These are phyloP conservation scores for Antarctomyces pellizariae DNA, from an alignment of 495 filamentous ascomycete species.

Conservation along the genomic window DNA sequence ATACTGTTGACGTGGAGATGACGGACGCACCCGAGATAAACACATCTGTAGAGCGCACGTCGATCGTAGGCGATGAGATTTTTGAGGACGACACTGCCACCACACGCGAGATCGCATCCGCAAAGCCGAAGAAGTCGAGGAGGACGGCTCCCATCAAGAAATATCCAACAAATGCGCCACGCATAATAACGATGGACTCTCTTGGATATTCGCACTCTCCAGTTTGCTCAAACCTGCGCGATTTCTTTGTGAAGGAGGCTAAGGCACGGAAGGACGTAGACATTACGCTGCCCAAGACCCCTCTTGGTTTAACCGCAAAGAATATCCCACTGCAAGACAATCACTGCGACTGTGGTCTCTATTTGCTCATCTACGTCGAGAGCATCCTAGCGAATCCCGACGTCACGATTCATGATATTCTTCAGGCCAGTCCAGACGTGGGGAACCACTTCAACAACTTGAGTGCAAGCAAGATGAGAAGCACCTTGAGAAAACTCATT, in stretches of 20 bases:
- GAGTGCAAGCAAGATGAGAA: constrained; percentile 3
- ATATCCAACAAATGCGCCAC: constrained; percentile 22
- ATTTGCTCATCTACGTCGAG: constrained; percentile 58
- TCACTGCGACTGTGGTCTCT: constrained; percentile 74
- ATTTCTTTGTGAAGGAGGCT: constrained; percentile 57
- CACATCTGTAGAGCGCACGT: background rate
- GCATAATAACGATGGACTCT: constrained; percentile 80
- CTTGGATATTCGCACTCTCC: constrained; percentile 34
- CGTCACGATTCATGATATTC: constrained; percentile 31
- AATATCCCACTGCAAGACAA: constrained; percentile 62
- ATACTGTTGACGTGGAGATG: too few species aligned
- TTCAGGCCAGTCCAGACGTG: constrained; percentile 23
- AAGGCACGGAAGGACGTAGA: constrained; percentile 39
- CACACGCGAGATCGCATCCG: too few species aligned
- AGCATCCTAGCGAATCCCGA: constrained; percentile 53
- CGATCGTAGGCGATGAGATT: constrained; percentile 1
- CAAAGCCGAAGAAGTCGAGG: constrained; percentile 5
- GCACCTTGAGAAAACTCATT: constrained; percentile 7
- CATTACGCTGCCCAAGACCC: constrained; percentile 18
- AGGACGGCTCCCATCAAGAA: constrained; percentile 14
- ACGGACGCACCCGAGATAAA: constrained; percentile 2
- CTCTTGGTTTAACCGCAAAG: constrained; percentile 41
- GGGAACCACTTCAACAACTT: constrained; percentile 20
- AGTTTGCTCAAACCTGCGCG: constrained; percentile 40
- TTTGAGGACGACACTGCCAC: constrained; percentile 2